Evolutionary conservation across 441 rosid species (phyloP).

Genomic region (Adansonia madagascariensis): DNA sequence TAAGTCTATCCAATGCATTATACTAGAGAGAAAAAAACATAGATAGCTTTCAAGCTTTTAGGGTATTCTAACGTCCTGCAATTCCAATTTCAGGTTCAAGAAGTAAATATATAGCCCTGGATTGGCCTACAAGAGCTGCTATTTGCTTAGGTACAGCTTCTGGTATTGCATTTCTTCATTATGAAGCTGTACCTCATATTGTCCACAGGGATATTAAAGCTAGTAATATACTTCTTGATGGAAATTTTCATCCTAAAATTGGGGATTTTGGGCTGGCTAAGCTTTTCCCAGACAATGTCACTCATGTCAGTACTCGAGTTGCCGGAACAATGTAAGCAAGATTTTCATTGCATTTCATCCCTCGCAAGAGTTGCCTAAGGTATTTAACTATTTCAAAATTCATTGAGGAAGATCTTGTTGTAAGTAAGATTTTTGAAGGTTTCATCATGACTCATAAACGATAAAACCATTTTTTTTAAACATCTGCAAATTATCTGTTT

Average conservation of each 20-base stretch:
- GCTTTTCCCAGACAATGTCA: constrained; percentile 76
- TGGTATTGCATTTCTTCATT: constrained; percentile 65
- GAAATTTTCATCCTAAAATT: constrained; percentile 60
- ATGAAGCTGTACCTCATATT: constrained; percentile 61
- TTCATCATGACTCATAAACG: background rate
- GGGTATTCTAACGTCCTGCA: background rate
- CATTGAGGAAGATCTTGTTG: background rate
- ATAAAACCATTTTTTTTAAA: background rate
- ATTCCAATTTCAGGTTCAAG: constrained; percentile 51
- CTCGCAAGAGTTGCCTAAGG: background rate
- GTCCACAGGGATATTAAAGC: constrained; percentile 84
- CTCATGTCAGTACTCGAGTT: constrained; percentile 78
- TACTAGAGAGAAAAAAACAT: background rate
- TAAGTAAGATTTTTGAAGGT: background rate
- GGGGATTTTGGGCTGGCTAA: constrained; percentile 83
- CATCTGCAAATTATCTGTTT: background rate
- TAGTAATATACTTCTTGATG: constrained; percentile 73
- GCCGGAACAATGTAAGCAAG: constrained; percentile 77
- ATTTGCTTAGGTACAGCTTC: constrained; percentile 70
- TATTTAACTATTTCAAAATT: background rate
- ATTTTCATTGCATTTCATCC: constrained; percentile 21
- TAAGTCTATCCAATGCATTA: background rate
- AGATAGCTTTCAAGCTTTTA: background rate
- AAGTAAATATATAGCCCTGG: constrained; percentile 49
- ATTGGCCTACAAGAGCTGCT: constrained; percentile 66